phyloP scores from a whole-genome alignment of 306 rosid species.

The Vicia faba region DNA sequence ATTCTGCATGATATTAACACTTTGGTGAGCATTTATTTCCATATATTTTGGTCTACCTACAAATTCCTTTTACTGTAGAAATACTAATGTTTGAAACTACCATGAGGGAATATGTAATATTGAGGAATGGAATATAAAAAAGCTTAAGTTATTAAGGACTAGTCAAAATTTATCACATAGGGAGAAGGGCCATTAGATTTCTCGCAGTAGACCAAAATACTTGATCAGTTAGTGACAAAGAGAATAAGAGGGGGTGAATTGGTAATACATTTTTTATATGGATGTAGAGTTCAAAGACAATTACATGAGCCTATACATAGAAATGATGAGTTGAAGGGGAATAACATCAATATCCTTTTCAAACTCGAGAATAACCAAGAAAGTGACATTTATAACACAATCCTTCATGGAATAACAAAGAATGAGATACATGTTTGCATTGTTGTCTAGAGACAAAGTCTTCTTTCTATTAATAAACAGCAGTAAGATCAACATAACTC shows the following conservation, averaged over 20 bases:
- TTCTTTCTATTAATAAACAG: background rate
- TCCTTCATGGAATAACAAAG: background rate
- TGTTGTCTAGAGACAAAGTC: background rate
- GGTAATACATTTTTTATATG: background rate
- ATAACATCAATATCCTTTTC: background rate
- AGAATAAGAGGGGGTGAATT: background rate
- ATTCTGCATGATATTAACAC: constrained; percentile 53
- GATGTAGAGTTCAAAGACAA: background rate
- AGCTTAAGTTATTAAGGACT: constrained; percentile 15
- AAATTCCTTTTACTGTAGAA: background rate
- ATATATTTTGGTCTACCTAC: constrained; percentile 15
- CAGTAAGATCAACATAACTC: too few species aligned
- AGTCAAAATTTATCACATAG: background rate
- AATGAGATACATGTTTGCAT: too few species aligned
- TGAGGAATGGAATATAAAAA: constrained; percentile 11
- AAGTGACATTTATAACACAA: background rate
- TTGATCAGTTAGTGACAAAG: background rate
- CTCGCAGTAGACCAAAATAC: constrained; percentile 11
- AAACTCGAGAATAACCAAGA: background rate
- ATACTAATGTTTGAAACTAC: background rate
- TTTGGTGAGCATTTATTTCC: constrained; percentile 47
- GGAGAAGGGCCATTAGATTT: constrained; percentile 7
- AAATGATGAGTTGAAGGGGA: too few species aligned
- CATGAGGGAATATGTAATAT: background rate
- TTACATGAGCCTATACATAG: too few species aligned